Conservation (phyloP, 768 basidiomycete genomes). For the Mycena belliarum region DNA sequence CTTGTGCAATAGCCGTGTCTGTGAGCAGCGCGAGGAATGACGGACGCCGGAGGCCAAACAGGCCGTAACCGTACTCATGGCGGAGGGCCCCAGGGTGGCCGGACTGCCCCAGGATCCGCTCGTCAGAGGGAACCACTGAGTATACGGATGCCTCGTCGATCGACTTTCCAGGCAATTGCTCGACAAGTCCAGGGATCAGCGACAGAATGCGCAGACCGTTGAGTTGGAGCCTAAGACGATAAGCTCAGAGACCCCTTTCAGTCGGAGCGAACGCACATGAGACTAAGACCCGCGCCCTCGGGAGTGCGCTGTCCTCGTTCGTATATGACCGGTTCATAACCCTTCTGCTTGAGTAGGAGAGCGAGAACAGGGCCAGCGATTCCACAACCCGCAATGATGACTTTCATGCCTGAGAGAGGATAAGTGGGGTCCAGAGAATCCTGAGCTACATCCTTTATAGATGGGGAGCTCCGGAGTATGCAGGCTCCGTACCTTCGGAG, state of each 20-base stretch:
- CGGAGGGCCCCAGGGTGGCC: conserved; percentile 25
- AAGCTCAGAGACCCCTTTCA: not conserved
- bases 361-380: conserved; percentile 43
- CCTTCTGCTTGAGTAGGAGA: conserved; percentile 37
- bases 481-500: no score
- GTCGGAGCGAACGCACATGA: conserved; percentile 27
- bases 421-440: no score
- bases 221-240: conserved; percentile 25
- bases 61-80: conserved; percentile 25
- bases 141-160: conserved; percentile 15
- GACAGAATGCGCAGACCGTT: conserved; percentile 30
- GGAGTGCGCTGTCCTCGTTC: conserved; percentile 26
- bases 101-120: conserved; percentile 28
- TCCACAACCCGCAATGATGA: conserved; percentile 40
- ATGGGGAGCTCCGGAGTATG: no score
- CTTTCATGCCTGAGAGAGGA: no score
- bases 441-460: no score
- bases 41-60: conserved; percentile 34
- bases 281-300: conserved; percentile 31
- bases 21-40: conserved; percentile 33
- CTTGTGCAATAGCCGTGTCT: conserved; percentile 31
- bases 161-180: conserved; percentile 25
- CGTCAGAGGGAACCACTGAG: conserved; percentile 27
- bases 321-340: conserved; percentile 39
- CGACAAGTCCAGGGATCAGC: conserved; percentile 29